These are phyloP conservation scores for Teratosphaeriaceae sp. DNA, from an alignment of 2,329 filamentous ascomycete genomes.

Conservation along the genomic window DNA sequence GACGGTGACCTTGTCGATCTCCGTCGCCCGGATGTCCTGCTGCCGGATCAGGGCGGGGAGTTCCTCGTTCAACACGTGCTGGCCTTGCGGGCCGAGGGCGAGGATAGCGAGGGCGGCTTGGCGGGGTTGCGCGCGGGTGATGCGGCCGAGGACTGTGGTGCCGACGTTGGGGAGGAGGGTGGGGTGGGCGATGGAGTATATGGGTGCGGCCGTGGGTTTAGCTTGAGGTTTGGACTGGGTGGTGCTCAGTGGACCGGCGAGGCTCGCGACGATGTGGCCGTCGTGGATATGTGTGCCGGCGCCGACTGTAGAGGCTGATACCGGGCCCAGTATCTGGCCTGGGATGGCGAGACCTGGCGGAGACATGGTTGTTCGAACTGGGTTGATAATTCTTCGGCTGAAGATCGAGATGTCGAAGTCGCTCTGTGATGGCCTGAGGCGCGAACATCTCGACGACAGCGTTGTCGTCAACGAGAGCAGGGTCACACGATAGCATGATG, in stretches of 20 bases:
- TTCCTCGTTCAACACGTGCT: constrained; percentile 21
- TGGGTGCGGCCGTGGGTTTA: constrained; percentile 44
- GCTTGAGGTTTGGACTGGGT: constrained; percentile 41
- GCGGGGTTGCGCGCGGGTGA: constrained; percentile 76
- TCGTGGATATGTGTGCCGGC: constrained; percentile 78
- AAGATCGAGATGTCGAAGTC: not conserved
- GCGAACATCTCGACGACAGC: too few relatives aligned
- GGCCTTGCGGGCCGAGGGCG: constrained; percentile 57
- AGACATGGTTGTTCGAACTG: not conserved
- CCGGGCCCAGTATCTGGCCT: constrained; percentile 69
- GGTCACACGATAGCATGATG: too few relatives aligned
- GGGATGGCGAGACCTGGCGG: constrained; percentile 57
- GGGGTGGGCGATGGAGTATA: constrained; percentile 35
- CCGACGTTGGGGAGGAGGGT: constrained; percentile 80
- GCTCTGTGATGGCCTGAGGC: not conserved
- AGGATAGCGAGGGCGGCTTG: constrained; percentile 84
- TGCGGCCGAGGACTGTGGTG: constrained; percentile 72
- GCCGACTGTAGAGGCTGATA: constrained; percentile 62
- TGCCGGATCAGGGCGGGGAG: constrained; percentile 30
- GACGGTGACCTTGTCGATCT: constrained; percentile 91
- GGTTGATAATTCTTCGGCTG: not conserved
- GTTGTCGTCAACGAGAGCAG: too few relatives aligned
- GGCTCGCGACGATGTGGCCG: constrained; percentile 69
- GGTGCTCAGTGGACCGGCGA: constrained; percentile 56
- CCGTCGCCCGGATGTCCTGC: constrained; percentile 89